Evolutionary conservation across 768 basidiomycete species (phyloP), one percentile per base, ranked within the genome.

Genomic region (Naganishia vaughanmartiniae): DNA sequence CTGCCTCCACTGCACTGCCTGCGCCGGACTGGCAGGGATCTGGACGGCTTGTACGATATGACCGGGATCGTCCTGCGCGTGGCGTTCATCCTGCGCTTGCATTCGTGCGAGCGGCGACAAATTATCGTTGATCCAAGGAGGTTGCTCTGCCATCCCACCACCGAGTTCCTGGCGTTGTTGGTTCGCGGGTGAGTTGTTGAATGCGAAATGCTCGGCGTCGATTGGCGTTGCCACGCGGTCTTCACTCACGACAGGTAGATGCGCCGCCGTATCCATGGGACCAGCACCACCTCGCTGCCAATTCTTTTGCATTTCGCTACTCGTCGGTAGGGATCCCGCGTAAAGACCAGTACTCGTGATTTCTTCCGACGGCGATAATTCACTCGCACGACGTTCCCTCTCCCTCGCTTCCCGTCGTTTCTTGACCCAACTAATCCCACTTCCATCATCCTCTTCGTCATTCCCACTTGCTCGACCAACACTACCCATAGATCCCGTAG

Each of bases 341-440:
- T n/a, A 24, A 3, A 63, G 24, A 26, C 17, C 60, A 10, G 60
- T 5, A 34, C 24, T 45, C 24, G 39, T 26, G 3, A 26, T n/a
- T 7, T 63, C 60, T 17, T 46, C 68, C 15, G 56, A 26, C 0
- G 34, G 33, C 4, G 46, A 54, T 1, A 53, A 77, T 73, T 84
- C 83, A 77, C 80, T 80, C 78, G 86, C 87, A 68, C 76, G 80
- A 67, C 80, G 80, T 74, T 87, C 85, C 17, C 68, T 51, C 34
- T 69, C 72, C 58, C 85, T 80, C 75, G 84, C 82, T 76, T 87
- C 88, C 74, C 86, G 82, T 51, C 92, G 79, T 72, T 80, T 83
- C 82, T 84, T 87, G 30, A 93, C 85, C 92, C 92, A 94, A 0
- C 85, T 87, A 87, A 93, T 89, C 12, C 92, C 92, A 79, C 89